Evolutionary conservation across 768 basidiomycete species (phyloP), one percentile per base, ranked within the genome.

Genomic region (Asterophora parasitica): DNA sequence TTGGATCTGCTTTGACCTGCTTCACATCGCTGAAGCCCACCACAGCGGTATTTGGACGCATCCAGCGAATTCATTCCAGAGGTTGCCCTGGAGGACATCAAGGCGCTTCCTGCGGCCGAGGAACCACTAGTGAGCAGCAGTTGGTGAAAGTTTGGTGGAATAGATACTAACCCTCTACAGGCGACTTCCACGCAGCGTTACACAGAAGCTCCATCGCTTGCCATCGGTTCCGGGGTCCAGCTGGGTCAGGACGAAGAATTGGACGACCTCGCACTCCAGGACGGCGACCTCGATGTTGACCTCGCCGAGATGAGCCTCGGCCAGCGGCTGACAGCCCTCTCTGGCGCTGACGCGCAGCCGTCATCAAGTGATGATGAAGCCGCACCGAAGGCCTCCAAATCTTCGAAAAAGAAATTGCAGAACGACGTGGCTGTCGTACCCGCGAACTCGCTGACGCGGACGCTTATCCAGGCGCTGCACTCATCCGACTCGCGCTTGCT

Each of bases 391-490:
- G 60, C 56, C 17, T 50, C 58, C 31, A 72, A 64, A 57, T 60
- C 65, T 27, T 51, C 60, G 17, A 64, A 62, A 49, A 70, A 67
- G 52, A 68, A 60, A 50, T 51, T 52, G 17, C 62, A 64, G 35
- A 36, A 58, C 16, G 68, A 70, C 10, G 60, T 62, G 7, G 59
- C 72, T n/a, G 65, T 75, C 33, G 72, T 83, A 15, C 89, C 93
- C 31, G 82, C 91, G 1, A 82, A 85, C 54, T 94, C 95, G 0
- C 77, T 98, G 50, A 91, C 95, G 20, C 85, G 92, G 46, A 94
- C 95, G 20, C 76, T 99, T 41, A 89, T 95, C 49, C 96, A 99
- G 69, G 95, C 96, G 0, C 69, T 99, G 20, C 96, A 99, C 64
- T 97, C 96, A 1, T 85, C 88, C 15, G 96, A 99, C 71, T 79